A percentile compares a stretch with the other conserved stretches of the same genome.
phyloP scores from a whole-genome alignment of 306 rosid species.

The Prunus mume region DNA sequence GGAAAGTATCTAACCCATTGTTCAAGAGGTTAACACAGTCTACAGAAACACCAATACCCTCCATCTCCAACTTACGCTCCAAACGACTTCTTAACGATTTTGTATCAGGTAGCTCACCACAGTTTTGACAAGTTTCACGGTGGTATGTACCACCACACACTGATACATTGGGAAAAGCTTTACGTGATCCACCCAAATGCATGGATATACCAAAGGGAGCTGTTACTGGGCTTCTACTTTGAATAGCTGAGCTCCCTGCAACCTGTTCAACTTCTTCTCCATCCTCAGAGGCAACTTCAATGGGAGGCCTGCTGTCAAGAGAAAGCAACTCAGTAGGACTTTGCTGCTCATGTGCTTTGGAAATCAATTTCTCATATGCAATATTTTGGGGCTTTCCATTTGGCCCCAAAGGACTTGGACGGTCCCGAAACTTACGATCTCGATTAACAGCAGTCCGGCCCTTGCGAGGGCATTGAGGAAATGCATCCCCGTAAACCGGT shows the following conservation, averaged over 20 bases:
- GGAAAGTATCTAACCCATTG: slow-evolving; percentile 70
- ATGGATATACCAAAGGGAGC: slow-evolving; percentile 78
- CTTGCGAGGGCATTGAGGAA: slow-evolving; percentile 45
- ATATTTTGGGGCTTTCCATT: slow-evolving; percentile 55
- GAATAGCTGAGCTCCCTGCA: slow-evolving; percentile 80
- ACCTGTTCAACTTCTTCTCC: slow-evolving; percentile 97
- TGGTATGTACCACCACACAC: slow-evolving; percentile 29
- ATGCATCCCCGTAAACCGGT: slow-evolving; percentile 44
- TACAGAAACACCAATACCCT: slow-evolving; percentile 48
- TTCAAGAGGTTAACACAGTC: slow-evolving; percentile 80
- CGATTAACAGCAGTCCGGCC: slow-evolving; percentile 43
- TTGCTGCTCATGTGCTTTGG: slow-evolving; percentile 72
- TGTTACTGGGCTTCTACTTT: slow-evolving; percentile 85
- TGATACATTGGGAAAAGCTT: slow-evolving; percentile 46
- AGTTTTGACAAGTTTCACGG: slow-evolving; percentile 61
- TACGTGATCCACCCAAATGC: slow-evolving; percentile 42
- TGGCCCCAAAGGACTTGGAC: slow-evolving; percentile 55
- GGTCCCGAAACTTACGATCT: slow-evolving; percentile 46
- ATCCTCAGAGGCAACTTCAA: slow-evolving; percentile 78
- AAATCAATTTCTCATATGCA: slow-evolving; percentile 34
- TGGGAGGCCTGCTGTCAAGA: slow-evolving; percentile 90
- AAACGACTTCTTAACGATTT: slow-evolving; percentile 59
- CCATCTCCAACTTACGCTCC: slow-evolving; percentile 66
- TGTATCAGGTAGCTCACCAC: slow-evolving; percentile 70
- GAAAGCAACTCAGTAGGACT: slow-evolving; percentile 91